Percentiles rank a stretch among this genome's conserved stretches.
These are phyloP conservation scores for Pseudogymnoascus pannorum DNA, from an alignment of 2,329 filamentous ascomycete genomes.

Conservation along the genomic window DNA sequence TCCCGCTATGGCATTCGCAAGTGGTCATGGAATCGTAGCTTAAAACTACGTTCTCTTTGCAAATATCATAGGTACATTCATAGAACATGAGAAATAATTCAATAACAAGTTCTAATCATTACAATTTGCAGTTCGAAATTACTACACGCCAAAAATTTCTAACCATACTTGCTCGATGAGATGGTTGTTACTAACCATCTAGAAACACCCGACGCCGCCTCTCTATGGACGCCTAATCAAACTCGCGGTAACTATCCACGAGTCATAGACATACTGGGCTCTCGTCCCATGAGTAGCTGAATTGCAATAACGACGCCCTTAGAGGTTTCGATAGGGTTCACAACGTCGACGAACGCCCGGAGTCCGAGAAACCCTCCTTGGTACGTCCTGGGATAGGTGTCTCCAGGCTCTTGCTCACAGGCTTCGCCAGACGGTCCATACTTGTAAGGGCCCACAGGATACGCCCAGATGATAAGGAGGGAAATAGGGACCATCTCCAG, in stretches of 20 bases:
- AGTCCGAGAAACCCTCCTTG: neutral
- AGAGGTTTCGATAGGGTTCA: neutral
- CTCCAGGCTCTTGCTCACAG: neutral
- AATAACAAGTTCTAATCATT: neutral
- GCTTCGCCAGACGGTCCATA: neutral
- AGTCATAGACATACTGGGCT: neutral
- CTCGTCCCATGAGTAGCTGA: neutral
- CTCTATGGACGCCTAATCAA: neutral
- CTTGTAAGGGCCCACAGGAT: slow-evolving; percentile 20
- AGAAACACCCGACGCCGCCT: neutral
- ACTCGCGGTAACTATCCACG: neutral
- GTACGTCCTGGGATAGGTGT: neutral
- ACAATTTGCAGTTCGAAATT: neutral
- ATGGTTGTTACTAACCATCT: neutral
- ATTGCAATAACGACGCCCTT: neutral
- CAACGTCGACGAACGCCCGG: neutral
- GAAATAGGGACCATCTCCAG: slow-evolving; percentile 25
- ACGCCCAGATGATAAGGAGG: slow-evolving; percentile 22
- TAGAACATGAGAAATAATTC: neutral
- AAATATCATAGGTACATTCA: neutral
- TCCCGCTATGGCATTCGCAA: too few relatives aligned
- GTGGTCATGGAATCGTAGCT: too few relatives aligned
- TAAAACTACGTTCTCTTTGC: neutral
- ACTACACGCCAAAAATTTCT: neutral
- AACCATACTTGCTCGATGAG: neutral